Conservation (phyloP, 2,329 filamentous ascomycete species). For the Cercospora berteroae region DNA sequence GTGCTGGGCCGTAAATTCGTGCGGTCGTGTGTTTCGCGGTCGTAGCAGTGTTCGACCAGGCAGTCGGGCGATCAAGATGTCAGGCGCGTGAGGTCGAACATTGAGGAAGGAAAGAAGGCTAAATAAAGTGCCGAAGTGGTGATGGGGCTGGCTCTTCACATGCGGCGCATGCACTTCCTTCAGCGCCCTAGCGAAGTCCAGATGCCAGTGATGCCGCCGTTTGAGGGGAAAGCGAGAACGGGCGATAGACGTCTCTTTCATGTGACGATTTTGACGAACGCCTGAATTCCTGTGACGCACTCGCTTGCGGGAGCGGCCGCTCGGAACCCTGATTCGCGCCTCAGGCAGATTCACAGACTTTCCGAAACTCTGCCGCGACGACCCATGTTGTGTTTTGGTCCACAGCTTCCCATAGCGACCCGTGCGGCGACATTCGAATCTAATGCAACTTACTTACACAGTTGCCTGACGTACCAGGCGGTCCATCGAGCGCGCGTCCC, state of each 20-base stretch:
- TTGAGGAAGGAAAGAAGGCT: neutral
- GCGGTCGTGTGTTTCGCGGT: neutral
- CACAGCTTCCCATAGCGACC: neutral
- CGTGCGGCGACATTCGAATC: neutral
- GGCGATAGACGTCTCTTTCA: neutral
- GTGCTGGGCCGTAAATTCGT: neutral
- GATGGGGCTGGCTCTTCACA: neutral
- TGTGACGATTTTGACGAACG: neutral
- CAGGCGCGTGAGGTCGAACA: neutral
- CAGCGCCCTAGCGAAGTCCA: neutral
- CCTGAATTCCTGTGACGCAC: neutral
- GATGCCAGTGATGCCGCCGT: neutral
- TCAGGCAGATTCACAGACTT: neutral
- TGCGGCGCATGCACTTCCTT: neutral
- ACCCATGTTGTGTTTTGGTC: neutral
- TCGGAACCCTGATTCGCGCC: neutral
- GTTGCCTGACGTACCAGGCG: constrained; percentile 16
- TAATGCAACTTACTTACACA: constrained; percentile 8
- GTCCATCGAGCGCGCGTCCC: constrained; percentile 5
- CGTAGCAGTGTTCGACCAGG: neutral
- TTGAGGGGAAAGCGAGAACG: neutral
- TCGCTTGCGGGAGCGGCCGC: neutral
- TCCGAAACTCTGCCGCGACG: neutral
- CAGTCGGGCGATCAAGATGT: neutral
- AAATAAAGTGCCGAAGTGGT: neutral